Conservation (phyloP, 2,329 filamentous ascomycete species). For the Colletotrichum camelliae region DNA sequence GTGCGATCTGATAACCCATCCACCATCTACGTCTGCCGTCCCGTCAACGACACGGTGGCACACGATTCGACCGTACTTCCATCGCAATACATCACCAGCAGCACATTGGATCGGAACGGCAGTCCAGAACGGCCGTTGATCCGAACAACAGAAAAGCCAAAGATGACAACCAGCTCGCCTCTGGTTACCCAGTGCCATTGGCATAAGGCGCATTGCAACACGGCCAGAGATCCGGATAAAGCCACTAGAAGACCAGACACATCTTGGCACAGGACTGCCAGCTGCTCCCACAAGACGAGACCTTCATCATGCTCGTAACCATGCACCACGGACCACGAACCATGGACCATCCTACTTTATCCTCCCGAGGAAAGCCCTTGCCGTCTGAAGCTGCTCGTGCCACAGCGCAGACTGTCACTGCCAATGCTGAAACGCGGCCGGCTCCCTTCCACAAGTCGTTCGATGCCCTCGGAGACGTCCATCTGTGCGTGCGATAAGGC, state of each 20-base stretch:
- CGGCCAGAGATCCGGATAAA: not conserved
- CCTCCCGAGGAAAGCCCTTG: conserved; percentile 17
- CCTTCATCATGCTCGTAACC: not conserved
- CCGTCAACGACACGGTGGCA: not conserved
- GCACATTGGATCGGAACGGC: not conserved
- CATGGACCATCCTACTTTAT: not conserved
- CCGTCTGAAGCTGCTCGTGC: conserved; percentile 17
- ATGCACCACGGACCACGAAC: not conserved
- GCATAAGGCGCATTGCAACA: not conserved
- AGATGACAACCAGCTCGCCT: not conserved
- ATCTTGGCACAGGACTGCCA: not conserved
- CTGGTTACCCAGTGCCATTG: not conserved
- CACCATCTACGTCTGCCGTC: not conserved
- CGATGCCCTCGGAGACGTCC: conserved; percentile 9
- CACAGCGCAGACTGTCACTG: conserved; percentile 7
- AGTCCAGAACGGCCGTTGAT: not conserved
- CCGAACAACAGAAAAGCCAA: not conserved
- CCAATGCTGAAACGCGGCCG: conserved; percentile 18
- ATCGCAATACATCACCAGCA: not conserved
- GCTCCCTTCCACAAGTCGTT: conserved; percentile 1
- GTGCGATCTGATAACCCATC: not conserved
- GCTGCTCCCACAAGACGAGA: not conserved
- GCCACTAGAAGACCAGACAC: not conserved
- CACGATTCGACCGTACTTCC: not conserved
- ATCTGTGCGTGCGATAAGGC: not conserved